A percentile compares a stretch with the other conserved stretches of the same genome.
phyloP scores from a whole-genome alignment of 495 filamentous ascomycete genomes.

The Penicillium waksmanii region DNA sequence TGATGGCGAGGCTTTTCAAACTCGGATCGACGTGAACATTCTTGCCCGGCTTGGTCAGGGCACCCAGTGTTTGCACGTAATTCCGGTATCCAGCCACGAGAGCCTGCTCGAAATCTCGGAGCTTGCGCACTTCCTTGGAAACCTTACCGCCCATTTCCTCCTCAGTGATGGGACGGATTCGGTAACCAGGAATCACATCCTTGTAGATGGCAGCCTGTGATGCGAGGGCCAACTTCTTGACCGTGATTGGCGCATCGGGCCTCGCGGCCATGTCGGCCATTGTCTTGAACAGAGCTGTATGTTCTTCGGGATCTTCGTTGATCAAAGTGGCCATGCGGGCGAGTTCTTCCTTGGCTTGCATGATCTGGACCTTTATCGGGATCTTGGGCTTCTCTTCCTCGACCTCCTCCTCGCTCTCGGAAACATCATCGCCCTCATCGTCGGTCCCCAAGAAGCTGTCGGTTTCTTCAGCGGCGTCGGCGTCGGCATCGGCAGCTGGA shows the following conservation, averaged over 20 bases:
- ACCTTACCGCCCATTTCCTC: slow-evolving; percentile 74
- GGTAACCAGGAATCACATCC: slow-evolving; percentile 93
- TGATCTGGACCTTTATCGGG: slow-evolving; percentile 74
- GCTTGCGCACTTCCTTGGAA: slow-evolving; percentile 85
- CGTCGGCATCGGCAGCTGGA: slow-evolving; percentile 42
- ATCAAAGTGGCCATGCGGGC: slow-evolving; percentile 78
- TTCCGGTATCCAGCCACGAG: slow-evolving; percentile 78
- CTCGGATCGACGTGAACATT: slow-evolving; percentile 38
- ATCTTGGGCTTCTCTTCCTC: slow-evolving; percentile 62
- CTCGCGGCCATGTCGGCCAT: slow-evolving; percentile 72
- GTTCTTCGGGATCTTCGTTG: slow-evolving; percentile 93
- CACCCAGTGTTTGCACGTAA: slow-evolving; percentile 75
- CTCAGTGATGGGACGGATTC: slow-evolving; percentile 81
- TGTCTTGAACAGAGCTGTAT: slow-evolving; percentile 74
- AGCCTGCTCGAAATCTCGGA: slow-evolving; percentile 81
- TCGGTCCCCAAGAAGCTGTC: slow-evolving; percentile 58
- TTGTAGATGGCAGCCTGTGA: slow-evolving; percentile 92
- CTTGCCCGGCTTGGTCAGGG: slow-evolving; percentile 58
- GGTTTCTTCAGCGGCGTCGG: slow-evolving; percentile 46
- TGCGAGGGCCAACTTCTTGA: slow-evolving; percentile 81
- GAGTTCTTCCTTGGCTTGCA: slow-evolving; percentile 89
- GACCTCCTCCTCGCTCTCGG: slow-evolving; percentile 54
- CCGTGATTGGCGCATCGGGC: slow-evolving; percentile 58
- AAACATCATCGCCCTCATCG: slow-evolving; percentile 43
- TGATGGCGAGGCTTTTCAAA: slow-evolving; percentile 74